Evolutionary conservation across 345 rosid species (phyloP).

Genomic region (Toxicodendron radicans): DNA sequence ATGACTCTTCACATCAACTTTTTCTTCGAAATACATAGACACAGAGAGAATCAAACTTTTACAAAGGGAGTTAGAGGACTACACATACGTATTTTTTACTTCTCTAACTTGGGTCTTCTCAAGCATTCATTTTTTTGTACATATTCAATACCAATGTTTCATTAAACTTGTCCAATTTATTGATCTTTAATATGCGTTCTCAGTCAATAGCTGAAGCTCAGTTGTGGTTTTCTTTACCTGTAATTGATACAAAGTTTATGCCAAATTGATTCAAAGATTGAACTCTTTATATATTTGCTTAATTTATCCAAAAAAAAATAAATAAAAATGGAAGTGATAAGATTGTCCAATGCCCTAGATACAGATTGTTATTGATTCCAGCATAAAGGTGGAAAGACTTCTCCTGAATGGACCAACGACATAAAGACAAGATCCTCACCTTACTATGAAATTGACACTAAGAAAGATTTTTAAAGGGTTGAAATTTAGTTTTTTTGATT

Average conservation of each 20-base stretch:
- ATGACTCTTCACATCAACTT: slow-evolving; percentile 13
- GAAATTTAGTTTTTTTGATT: neutral
- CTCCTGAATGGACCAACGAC: neutral
- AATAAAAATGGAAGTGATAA: too few species aligned
- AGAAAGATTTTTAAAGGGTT: neutral
- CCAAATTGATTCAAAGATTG: too few species aligned
- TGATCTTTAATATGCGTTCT: neutral
- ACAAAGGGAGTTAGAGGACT: slow-evolving; percentile 2
- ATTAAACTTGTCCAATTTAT: neutral
- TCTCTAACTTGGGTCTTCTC: slow-evolving; percentile 3
- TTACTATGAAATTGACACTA: slow-evolving; percentile 3
- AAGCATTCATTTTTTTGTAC: slow-evolving; percentile 17
- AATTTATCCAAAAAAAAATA: too few species aligned
- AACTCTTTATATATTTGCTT: neutral
- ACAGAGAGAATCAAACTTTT: slow-evolving; percentile 14
- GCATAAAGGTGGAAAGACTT: neutral
- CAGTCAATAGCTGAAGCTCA: too few species aligned
- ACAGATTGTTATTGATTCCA: neutral
- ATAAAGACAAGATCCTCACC: neutral
- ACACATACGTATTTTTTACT: slow-evolving; percentile 2
- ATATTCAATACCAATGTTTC: slow-evolving; percentile 7
- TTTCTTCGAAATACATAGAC: slow-evolving; percentile 9
- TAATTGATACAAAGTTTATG: too few species aligned
- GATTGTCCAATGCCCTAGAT: too few species aligned
- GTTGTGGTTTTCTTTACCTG: too few species aligned